These are phyloP conservation scores for Boletus smithii DNA, from an alignment of 1,284 basidiomycete genomes.

Conservation along the genomic window DNA sequence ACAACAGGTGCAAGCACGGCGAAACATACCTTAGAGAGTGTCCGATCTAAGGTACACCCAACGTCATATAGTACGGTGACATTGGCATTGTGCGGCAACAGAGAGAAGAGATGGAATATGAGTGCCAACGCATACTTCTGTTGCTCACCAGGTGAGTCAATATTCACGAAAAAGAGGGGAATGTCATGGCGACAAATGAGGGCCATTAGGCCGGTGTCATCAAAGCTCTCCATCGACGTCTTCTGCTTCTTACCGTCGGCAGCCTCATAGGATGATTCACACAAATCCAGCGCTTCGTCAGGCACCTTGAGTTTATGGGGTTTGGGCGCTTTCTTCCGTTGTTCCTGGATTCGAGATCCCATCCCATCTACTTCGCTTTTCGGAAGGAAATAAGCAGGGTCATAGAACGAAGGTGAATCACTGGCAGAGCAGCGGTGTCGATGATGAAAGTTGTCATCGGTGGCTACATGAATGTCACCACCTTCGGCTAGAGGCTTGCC, in stretches of 20 bases:
- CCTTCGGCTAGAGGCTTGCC: background rate
- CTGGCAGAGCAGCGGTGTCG: background rate
- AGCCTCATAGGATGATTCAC: background rate
- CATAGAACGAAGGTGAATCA: background rate
- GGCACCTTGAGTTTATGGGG: too few relatives aligned
- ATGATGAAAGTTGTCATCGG: conserved; percentile 8
- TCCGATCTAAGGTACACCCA: too few relatives aligned
- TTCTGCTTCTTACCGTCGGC: background rate
- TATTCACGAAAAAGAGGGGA: background rate
- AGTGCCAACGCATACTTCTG: too few relatives aligned
- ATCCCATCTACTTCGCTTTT: background rate
- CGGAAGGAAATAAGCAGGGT: conserved; percentile 1
- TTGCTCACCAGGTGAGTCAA: background rate
- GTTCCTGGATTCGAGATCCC: background rate
- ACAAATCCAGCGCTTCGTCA: background rate
- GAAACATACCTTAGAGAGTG: too few relatives aligned
- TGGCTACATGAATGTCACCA: conserved; percentile 3
- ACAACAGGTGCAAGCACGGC: too few relatives aligned
- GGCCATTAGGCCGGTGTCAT: conserved; percentile 24
- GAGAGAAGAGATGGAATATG: too few relatives aligned
- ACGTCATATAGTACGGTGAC: too few relatives aligned
- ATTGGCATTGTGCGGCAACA: too few relatives aligned
- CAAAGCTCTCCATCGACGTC: conserved; percentile 5
- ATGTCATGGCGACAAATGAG: background rate
- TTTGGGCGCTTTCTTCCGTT: background rate